Conservation (phyloP, 108 stramenopile species). For the Nitzschia sp. region DNA sequence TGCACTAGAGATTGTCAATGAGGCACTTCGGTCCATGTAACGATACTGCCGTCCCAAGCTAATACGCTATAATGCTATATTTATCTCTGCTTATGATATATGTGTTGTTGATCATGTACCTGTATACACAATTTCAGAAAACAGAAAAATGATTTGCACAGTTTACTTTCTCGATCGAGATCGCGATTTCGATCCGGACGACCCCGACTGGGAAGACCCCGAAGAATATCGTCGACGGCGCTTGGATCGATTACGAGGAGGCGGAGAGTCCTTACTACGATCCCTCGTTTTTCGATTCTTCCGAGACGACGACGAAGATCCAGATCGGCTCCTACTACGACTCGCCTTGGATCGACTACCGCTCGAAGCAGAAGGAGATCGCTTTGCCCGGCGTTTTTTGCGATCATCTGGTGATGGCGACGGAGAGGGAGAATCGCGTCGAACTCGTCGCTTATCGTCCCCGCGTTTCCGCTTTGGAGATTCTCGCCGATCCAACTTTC, state of each 20-base stretch:
- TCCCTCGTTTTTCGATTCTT: background rate
- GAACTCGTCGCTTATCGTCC: background rate
- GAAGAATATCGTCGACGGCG: background rate
- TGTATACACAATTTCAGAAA: background rate
- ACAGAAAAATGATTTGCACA: no score
- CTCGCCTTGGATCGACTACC: background rate
- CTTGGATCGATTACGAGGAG: background rate
- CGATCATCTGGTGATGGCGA: background rate
- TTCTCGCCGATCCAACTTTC: no score
- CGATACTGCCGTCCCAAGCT: no score
- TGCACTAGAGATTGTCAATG: constrained; percentile 58
- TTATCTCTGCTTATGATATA: no score
- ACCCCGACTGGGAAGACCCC: no score
- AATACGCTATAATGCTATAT: no score
- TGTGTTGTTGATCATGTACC: background rate
- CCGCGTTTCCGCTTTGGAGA: background rate
- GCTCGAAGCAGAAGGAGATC: constrained; percentile 4
- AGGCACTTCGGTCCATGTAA: constrained; percentile 38
- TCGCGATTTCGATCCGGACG: no score
- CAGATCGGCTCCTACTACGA: background rate
- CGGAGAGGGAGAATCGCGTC: background rate
- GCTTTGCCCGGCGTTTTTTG: background rate
- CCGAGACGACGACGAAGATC: background rate
- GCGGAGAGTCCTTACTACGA: background rate
- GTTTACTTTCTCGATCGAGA: background rate